phyloP scores from a whole-genome alignment of 2,329 filamentous ascomycete genomes.

The Pseudogymnoascus sp. region DNA sequence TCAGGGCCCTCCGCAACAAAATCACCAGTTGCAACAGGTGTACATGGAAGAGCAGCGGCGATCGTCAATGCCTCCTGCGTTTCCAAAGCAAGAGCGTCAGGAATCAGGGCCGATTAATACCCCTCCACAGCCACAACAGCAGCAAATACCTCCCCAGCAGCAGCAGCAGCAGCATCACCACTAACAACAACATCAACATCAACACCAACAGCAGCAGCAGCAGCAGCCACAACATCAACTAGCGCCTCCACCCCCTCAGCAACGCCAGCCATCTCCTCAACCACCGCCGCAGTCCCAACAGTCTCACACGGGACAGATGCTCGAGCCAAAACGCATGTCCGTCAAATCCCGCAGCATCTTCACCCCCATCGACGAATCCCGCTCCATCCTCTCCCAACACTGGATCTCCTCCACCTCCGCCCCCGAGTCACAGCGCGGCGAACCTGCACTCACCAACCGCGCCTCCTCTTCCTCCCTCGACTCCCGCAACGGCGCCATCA shows the following conservation, averaged over 20 bases:
- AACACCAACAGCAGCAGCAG: constrained; percentile 43
- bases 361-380: constrained; percentile 89
- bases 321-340: constrained; percentile 44
- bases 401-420: constrained; percentile 55
- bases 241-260: constrained; percentile 14
- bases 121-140: constrained; percentile 43
- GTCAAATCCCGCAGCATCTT: constrained; percentile 69
- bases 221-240: constrained; percentile 31
- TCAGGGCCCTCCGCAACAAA: constrained; percentile 34
- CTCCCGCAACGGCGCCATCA: constrained; percentile 39
- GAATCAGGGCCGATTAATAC: constrained; percentile 43
- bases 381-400: constrained; percentile 81
- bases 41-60: constrained; percentile 72
- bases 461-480: constrained; percentile 42
- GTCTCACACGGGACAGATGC: constrained; percentile 42
- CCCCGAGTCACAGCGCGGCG: constrained; percentile 26
- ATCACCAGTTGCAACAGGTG: constrained; percentile 50
- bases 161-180: constrained; percentile 43
- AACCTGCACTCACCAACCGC: constrained; percentile 38
- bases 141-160: constrained; percentile 50
- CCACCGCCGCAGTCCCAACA: constrained; percentile 39
- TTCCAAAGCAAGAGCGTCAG: constrained; percentile 49
- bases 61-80: constrained; percentile 64
- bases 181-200: constrained; percentile 47
- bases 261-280: constrained; percentile 22